These are phyloP conservation scores for Populus hybrid DNA, from an alignment of 441 rosid genomes.

Conservation along the genomic window DNA sequence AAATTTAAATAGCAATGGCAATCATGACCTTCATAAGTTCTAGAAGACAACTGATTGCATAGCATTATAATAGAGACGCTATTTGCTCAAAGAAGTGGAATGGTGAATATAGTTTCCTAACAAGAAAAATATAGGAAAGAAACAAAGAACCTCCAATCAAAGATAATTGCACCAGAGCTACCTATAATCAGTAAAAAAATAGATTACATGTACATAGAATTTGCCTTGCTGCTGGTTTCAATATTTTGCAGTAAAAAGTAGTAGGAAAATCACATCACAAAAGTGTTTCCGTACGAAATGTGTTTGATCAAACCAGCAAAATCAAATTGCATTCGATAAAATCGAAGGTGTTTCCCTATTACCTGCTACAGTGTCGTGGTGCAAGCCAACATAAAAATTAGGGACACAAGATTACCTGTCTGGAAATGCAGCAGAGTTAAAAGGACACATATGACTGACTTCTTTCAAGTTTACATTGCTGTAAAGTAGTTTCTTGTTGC, in stretches of 20 bases:
- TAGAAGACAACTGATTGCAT: neutral
- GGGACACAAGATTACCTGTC: slow-evolving; percentile 57
- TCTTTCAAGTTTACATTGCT: slow-evolving; percentile 97
- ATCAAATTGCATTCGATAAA: neutral
- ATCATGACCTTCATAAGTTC: neutral
- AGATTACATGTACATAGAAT: neutral
- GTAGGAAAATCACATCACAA: neutral
- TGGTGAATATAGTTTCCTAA: neutral
- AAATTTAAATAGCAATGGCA: neutral
- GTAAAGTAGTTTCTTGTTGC: slow-evolving; percentile 92
- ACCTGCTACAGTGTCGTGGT: neutral
- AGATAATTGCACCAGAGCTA: neutral
- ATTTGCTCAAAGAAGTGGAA: neutral
- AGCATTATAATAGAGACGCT: neutral
- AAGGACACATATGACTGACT: slow-evolving; percentile 99
- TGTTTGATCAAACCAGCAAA: neutral
- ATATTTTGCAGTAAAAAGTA: neutral
- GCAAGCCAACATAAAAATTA: neutral
- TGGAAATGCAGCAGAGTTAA: slow-evolving; percentile 97
- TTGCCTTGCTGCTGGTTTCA: neutral
- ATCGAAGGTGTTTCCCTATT: neutral
- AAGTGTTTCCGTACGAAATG: neutral
- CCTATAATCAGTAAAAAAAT: neutral
- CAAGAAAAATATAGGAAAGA: neutral
- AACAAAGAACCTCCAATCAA: neutral